Percentiles rank a stretch among this genome's conserved stretches.
These are phyloP conservation scores for Vigna trinervia DNA, from an alignment of 306 rosid species.

Conservation along the genomic window DNA sequence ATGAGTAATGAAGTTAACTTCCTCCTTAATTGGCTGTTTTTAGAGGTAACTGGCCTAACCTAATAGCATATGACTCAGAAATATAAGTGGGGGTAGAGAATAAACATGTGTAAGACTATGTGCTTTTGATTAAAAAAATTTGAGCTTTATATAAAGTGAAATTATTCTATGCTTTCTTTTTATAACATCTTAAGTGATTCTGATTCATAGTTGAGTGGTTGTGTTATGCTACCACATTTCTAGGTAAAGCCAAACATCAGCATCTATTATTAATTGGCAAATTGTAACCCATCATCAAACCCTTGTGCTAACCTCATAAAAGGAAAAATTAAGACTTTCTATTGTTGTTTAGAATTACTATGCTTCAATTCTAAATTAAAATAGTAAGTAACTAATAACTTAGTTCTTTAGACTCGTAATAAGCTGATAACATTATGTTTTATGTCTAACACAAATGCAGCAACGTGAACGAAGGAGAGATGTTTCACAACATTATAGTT, in stretches of 20 bases:
- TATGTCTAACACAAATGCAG: no score
- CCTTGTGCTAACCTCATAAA: not conserved
- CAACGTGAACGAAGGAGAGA: no score
- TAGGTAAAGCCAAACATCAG: constrained; percentile 39
- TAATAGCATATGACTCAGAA: not conserved
- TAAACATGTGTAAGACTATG: not conserved
- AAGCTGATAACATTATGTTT: no score
- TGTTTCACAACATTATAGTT: no score
- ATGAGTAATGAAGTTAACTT: not conserved
- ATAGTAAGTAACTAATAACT: not conserved
- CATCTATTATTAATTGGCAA: constrained; percentile 36
- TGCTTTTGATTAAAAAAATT: not conserved
- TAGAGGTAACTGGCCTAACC: constrained; percentile 31
- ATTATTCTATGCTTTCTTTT: constrained; percentile 39
- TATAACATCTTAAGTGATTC: constrained; percentile 35
- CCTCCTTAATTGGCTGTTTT: constrained; percentile 1
- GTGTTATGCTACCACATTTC: constrained; percentile 31
- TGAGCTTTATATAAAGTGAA: constrained; percentile 33
- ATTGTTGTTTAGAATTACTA: constrained; percentile 11
- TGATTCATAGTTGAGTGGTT: constrained; percentile 18
- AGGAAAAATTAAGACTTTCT: not conserved
- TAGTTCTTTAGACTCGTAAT: no score
- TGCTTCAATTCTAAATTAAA: constrained; percentile 4
- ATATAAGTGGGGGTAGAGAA: not conserved
- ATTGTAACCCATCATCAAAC: not conserved